Conservation (phyloP, 2,329 filamentous ascomycete species). For the Neurospora sp. region DNA sequence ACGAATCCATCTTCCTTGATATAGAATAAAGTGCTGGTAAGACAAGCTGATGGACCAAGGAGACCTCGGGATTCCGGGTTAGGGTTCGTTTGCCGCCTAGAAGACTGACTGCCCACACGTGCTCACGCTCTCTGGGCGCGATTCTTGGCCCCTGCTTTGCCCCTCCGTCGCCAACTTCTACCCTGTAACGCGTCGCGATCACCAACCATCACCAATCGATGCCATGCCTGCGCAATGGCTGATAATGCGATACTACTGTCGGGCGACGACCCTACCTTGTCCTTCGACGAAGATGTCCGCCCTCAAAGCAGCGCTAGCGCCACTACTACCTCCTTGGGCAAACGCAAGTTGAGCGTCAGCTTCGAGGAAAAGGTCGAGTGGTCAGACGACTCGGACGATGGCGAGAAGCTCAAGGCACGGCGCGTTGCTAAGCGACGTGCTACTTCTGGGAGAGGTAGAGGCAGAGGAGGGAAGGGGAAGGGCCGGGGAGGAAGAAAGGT, state of each 20-base stretch:
- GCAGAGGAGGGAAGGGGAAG: neutral
- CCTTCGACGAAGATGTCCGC: conserved; percentile 5
- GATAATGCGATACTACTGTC: conserved; percentile 9
- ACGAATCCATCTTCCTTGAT: too few relatives aligned
- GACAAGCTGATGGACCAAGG: too few relatives aligned
- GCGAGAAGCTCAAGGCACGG: conserved; percentile 38
- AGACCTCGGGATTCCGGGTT: neutral
- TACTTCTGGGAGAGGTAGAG: conserved; percentile 1
- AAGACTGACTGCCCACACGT: conserved; percentile 6
- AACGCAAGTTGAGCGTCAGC: conserved; percentile 27
- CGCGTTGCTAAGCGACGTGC: conserved; percentile 35
- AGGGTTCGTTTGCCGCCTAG: neutral
- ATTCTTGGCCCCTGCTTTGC: neutral
- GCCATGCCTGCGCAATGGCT: conserved; percentile 7
- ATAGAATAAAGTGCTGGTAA: too few relatives aligned
- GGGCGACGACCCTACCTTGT: conserved; percentile 17
- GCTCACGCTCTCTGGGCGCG: conserved; percentile 10
- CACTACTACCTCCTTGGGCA: conserved; percentile 16
- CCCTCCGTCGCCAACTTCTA: conserved; percentile 1
- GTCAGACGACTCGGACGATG: conserved; percentile 55
- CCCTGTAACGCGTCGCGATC: conserved; percentile 2
- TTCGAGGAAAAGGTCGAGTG: conserved; percentile 37
- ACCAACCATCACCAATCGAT: neutral
- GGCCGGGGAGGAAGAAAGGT: neutral
- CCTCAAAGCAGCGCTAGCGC: neutral